Evolutionary conservation across 1,139 yeast genomes (phyloP), one percentile per base, ranked within the genome.

Genomic region (Suhomyces coccinellae): DNA sequence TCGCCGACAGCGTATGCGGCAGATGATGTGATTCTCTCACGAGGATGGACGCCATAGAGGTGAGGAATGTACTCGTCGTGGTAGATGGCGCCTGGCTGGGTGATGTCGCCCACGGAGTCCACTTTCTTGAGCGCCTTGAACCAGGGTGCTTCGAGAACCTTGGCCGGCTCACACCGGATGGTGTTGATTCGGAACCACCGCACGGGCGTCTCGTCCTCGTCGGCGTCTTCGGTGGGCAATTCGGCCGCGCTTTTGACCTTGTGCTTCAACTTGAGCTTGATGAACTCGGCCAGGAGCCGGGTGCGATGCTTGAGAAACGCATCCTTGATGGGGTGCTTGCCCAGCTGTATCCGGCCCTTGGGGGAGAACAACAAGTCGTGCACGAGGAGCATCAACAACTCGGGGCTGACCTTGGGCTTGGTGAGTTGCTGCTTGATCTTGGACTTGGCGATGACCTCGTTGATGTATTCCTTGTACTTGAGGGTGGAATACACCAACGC

Each of bases 121-220:
- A 83, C 86, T 40, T 69, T 69, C 33, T 69, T 67, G 54, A 88
- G 72, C 33, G 74, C 68, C 7, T 66, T 57, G 50, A 84, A 75
- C 46, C 65, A 63, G 1, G 55, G 47, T 47, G 67, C 60, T 40
- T 73, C 73, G 35, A 69, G 66, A 40, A 74, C 63, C 1, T 75
- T 69, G 5, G 69, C 69, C 3, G 60, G 64, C 1, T 74, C 58
- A 46, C 60, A 63, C 51, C 75, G 75, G 43, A 87, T 73, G 1
- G 85, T 73, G 57, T 90, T 90, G 29, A 84, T 78, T 42, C 98
- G 71, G 52, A 91, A 79, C 98, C 98, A 91, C 50, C 98, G 69
- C 1, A 91, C 83, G 0, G 97, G 97, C 0, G 96, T 82, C 49
- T 80, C 83, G 59, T 85, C 91, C 6, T 69, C 71, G 9, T 60